Base-by-base conservation (phyloP, 495 filamentous ascomycete species). In the Daldinia concentrica region DNA sequence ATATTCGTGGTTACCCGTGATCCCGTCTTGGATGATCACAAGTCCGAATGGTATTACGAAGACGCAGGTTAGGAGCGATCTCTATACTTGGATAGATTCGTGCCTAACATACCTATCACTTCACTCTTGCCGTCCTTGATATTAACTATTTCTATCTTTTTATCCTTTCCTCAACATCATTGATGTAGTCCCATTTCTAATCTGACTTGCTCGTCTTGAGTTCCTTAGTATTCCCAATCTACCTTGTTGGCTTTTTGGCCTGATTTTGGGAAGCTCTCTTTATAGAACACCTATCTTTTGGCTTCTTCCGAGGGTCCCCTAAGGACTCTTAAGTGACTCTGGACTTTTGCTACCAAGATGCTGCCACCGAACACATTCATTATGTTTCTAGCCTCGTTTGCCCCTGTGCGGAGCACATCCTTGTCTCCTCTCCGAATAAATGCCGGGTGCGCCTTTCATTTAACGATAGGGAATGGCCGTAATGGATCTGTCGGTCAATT, bases 401-500 rank as follows among this genome's bases (percentile, higher is more conserved):
- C 39, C 65, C 36, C 63, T 15, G 67, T 67, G 7, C 58, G 60
- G 5, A 60, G 68, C 58, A 54, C 34, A 27, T 37, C 68, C 26
- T 26, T 55, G 15, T 17, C 30, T 1, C 30, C 34, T 29, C 19
- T 57, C 9, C 58, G 58, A 24, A 61, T 66, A 37, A 66, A 73
- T 26, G 73, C 64, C 14, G 66, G 69, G 62, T 88, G 86, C 63
- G 85, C 85, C 77, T 88, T 88, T 77, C 77, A 81, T 30, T 66
- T 88, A 48, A 82, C 78, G 24, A 79, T 83, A 12, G 78, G 82
- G 30, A 84, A 85, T 11, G 80, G 73, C 65, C 79, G 76, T 27
- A 82, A 82, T 32, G 86, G 86, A 26, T 68, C 78, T 30, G 71
- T 88, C 19, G 87, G 85, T 26, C 85, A 90, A 72, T 77, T 88